Percentiles rank a stretch among this genome's conserved stretches.
phyloP scores from a whole-genome alignment of 2,329 filamentous ascomycete genomes.

The Ophiostoma perfectum region DNA sequence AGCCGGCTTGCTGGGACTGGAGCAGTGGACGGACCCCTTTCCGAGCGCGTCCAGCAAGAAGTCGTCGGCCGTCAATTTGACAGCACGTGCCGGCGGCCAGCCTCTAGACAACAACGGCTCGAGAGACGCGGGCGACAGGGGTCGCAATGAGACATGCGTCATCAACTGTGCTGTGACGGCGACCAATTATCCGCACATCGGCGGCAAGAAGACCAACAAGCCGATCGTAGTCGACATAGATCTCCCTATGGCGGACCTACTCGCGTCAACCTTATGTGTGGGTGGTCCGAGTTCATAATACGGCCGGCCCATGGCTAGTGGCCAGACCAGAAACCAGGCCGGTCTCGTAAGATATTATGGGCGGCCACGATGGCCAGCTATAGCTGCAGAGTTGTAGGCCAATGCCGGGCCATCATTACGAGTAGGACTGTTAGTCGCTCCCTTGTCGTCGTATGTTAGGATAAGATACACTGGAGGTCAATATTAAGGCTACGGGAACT shows the following conservation, averaged over 20 bases:
- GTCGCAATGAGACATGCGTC: slow-evolving; percentile 64
- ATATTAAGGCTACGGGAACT: too few species aligned
- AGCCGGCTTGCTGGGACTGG: slow-evolving; percentile 30
- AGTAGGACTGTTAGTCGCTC: too few species aligned
- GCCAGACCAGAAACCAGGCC: too few species aligned
- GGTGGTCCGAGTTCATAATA: too few species aligned
- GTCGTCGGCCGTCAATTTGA: slow-evolving; percentile 59
- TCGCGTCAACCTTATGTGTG: too few species aligned
- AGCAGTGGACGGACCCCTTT: slow-evolving; percentile 56
- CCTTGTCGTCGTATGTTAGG: too few species aligned
- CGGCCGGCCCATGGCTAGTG: too few species aligned
- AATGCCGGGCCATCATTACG: too few species aligned
- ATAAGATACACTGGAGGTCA: too few species aligned
- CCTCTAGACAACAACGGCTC: slow-evolving; percentile 23
- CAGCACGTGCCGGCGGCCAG: slow-evolving; percentile 37
- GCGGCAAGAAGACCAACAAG: slow-evolving; percentile 64
- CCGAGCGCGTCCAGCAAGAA: slow-evolving; percentile 47
- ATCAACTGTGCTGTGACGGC: slow-evolving; percentile 75
- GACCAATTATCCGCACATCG: slow-evolving; percentile 57
- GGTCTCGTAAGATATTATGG: too few species aligned
- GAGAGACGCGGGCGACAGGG: slow-evolving; percentile 20
- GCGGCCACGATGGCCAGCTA: too few species aligned
- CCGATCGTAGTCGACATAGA: slow-evolving; percentile 80
- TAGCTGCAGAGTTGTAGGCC: too few species aligned
- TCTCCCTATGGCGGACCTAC: slow-evolving; percentile 42